A percentile compares a stretch with the other conserved stretches of the same genome.
phyloP scores from a whole-genome alignment of 805 yeast species.

The Cyberlindnera euphorbiiphila region DNA sequence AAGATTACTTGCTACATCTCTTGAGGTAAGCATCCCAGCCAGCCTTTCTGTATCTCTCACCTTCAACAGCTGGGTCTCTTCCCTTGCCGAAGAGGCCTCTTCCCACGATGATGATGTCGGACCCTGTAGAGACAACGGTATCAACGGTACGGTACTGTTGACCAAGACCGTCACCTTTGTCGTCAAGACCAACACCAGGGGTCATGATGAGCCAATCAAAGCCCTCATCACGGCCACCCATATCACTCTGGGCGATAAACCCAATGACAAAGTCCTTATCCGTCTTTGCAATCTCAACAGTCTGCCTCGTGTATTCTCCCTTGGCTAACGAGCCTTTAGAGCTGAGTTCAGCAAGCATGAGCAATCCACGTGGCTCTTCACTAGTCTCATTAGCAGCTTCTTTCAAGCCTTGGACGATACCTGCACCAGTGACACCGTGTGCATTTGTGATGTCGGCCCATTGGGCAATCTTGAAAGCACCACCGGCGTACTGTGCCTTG shows the following conservation, averaged over 20 bases:
- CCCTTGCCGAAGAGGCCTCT: slow-evolving; percentile 95
- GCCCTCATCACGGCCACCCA: slow-evolving; percentile 80
- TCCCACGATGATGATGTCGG: slow-evolving; percentile 97
- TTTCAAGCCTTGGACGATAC: slow-evolving; percentile 84
- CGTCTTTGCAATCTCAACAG: slow-evolving; percentile 84
- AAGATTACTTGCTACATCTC: slow-evolving; percentile 25
- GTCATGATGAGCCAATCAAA: slow-evolving; percentile 97
- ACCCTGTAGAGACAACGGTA: slow-evolving; percentile 79
- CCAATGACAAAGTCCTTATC: slow-evolving; percentile 93
- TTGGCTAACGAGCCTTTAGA: slow-evolving; percentile 91
- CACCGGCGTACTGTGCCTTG: slow-evolving; percentile 87
- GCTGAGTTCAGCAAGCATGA: slow-evolving; percentile 94
- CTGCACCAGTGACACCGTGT: slow-evolving; percentile 94
- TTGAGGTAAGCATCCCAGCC: slow-evolving; percentile 90
- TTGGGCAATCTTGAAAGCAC: slow-evolving; percentile 80
- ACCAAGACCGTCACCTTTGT: slow-evolving; percentile 92
- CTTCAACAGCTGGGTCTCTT: slow-evolving; percentile 84
- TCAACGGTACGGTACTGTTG: slow-evolving; percentile 94
- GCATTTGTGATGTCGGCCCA: slow-evolving; percentile 99
- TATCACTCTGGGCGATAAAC: slow-evolving; percentile 87
- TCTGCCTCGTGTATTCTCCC: slow-evolving; percentile 83
- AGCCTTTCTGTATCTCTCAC: slow-evolving; percentile 83
- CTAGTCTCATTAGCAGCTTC: slow-evolving; percentile 70
- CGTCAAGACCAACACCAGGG: slow-evolving; percentile 98
- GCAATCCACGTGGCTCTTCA: slow-evolving; percentile 76